A percentile compares a stretch with the other conserved stretches of the same genome.
Conservation (phyloP, 2,329 filamentous ascomycete genomes). For the Penicillium psychrosexuale region DNA sequence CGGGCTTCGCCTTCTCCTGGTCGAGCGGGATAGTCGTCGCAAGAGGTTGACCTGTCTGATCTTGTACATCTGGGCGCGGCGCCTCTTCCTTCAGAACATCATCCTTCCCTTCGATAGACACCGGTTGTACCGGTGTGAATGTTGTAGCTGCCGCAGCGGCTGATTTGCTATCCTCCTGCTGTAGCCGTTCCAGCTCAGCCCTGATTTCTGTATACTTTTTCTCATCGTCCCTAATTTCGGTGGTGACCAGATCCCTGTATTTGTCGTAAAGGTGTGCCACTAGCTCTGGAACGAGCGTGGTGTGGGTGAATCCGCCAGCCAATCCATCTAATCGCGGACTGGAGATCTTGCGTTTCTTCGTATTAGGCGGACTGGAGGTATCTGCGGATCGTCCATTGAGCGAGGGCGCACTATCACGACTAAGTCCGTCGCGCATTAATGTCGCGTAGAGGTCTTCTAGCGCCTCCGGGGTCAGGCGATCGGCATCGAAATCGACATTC, state of each 20-base stretch:
- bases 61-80: slow-evolving; percentile 7
- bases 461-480: slow-evolving; percentile 71
- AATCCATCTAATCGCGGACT: slow-evolving; percentile 63
- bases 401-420: slow-evolving; percentile 37
- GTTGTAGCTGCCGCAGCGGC: slow-evolving; percentile 6
- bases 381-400: slow-evolving; percentile 27
- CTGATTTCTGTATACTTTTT: slow-evolving; percentile 60
- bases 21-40: background rate
- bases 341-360: slow-evolving; percentile 72
- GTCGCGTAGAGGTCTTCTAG: slow-evolving; percentile 75
- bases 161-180: slow-evolving; percentile 58
- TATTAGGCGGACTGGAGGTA: slow-evolving; percentile 43
- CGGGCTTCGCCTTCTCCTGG: slow-evolving; percentile 5
- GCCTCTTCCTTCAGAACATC: slow-evolving; percentile 28
- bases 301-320: slow-evolving; percentile 62
- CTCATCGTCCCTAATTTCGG: slow-evolving; percentile 72
- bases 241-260: slow-evolving; percentile 68
- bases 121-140: slow-evolving; percentile 11
- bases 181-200: slow-evolving; percentile 66
- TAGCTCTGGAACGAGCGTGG: slow-evolving; percentile 66
- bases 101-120: slow-evolving; percentile 26
- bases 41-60: slow-evolving; percentile 1
- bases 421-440: slow-evolving; percentile 71
- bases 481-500: slow-evolving; percentile 67
- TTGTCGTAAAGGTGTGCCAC: slow-evolving; percentile 70